A percentile compares a stretch with the other conserved stretches of the same genome.
Evolutionary conservation across 2,329 filamentous ascomycete genomes (phyloP).

Genomic region (Thermothelomyces thermophilus): DNA sequence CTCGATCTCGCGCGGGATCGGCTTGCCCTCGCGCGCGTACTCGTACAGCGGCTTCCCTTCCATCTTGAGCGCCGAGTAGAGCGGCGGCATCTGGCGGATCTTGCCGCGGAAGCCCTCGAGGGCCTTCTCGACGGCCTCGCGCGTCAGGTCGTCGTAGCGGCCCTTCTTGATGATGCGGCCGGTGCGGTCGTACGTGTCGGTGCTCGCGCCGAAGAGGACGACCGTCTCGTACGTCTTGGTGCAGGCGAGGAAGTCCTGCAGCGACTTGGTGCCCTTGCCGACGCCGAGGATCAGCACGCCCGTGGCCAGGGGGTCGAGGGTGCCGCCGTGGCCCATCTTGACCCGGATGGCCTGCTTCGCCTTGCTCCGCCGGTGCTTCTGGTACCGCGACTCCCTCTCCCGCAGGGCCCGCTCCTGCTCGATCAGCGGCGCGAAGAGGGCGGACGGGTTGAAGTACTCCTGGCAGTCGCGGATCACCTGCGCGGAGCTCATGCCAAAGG

Average conservation of each 20-base stretch:
- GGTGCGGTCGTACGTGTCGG: conserved; percentile 83
- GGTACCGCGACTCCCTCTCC: conserved; percentile 49
- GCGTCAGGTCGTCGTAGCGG: conserved; percentile 74
- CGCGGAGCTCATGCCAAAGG: conserved; percentile 76
- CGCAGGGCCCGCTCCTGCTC: conserved; percentile 52
- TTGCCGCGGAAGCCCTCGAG: conserved; percentile 70
- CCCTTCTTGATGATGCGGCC: conserved; percentile 75
- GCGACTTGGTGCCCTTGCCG: conserved; percentile 77
- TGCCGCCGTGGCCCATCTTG: conserved; percentile 95
- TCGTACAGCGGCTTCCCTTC: conserved; percentile 93
- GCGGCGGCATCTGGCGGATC: conserved; percentile 81
- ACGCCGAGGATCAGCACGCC: conserved; percentile 87
- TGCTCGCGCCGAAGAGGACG: conserved; percentile 83
- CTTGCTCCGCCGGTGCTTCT: conserved; percentile 52
- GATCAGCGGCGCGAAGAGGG: conserved; percentile 72
- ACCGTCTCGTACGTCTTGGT: conserved; percentile 91
- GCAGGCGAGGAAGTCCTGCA: conserved; percentile 74
- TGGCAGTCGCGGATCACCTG: conserved; percentile 88
- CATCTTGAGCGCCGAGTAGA: conserved; percentile 90
- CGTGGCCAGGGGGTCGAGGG: conserved; percentile 87
- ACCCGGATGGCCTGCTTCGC: conserved; percentile 60
- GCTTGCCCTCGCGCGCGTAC: conserved; percentile 84
- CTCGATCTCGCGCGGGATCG: conserved; percentile 78
- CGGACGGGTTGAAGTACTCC: conserved; percentile 72
- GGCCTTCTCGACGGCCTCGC: conserved; percentile 68